These are phyloP conservation scores for Mychonastes homosphaera DNA, from an alignment of 139 green algal genomes.

Conservation along the genomic window DNA sequence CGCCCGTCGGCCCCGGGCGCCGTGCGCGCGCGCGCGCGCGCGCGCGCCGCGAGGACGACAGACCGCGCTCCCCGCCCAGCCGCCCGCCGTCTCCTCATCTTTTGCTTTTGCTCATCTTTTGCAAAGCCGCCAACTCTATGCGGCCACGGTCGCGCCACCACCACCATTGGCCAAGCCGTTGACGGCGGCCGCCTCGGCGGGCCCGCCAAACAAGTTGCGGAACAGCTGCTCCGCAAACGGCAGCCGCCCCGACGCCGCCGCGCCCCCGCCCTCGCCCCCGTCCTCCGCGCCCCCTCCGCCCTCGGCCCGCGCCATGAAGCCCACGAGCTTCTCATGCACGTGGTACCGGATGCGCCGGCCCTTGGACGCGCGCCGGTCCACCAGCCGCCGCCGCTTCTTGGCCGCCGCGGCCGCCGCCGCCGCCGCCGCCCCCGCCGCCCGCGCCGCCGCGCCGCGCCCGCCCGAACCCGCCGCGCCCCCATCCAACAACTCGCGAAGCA, in stretches of 20 bases:
- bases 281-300: too few relatives aligned
- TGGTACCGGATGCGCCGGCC: constrained; percentile 81
- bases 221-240: constrained; percentile 63
- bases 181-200: too few relatives aligned
- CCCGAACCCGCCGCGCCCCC: constrained; percentile 1
- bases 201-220: constrained; percentile 77
- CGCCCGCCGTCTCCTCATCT: too few relatives aligned
- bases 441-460: neutral
- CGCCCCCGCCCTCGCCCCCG: too few relatives aligned
- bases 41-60: too few relatives aligned
- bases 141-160: too few relatives aligned
- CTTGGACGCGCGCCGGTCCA: constrained; percentile 81
- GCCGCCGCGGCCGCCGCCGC: constrained; percentile 12
- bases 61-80: too few relatives aligned
- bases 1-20: too few relatives aligned
- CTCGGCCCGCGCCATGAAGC: constrained; percentile 73
- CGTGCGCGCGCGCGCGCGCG: too few relatives aligned
- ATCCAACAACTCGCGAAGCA: constrained; percentile 87
- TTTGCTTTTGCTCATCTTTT: too few relatives aligned
- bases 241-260: constrained; percentile 33
- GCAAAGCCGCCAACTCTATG: too few relatives aligned
- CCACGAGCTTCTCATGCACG: constrained; percentile 82
- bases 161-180: too few relatives aligned
- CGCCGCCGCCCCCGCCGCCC: neutral
- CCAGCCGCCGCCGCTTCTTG: constrained; percentile 68